Evolutionary conservation across 495 filamentous ascomycete species (phyloP).

Genomic region (Penicillium bialowiezense): DNA sequence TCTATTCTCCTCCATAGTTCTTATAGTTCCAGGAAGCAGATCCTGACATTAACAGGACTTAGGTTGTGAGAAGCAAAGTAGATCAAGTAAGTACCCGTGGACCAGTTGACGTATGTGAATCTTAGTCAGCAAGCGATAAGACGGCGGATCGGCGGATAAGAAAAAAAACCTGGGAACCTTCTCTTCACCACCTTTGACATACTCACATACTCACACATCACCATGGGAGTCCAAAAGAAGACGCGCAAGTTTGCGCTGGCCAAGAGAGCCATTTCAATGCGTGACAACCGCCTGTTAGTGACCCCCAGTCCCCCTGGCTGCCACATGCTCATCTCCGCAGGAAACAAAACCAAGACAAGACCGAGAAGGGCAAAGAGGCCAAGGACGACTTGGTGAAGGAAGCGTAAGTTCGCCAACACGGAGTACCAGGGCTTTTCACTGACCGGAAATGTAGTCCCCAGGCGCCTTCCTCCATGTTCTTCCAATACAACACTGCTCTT

Average conservation of each 20-base stretch:
- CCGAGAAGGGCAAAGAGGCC: slow-evolving; percentile 40
- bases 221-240: slow-evolving; percentile 63
- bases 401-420: no score
- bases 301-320: background rate
- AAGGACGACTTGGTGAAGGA: slow-evolving; percentile 32
- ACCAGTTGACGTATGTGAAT: no score
- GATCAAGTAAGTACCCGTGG: no score
- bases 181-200: background rate
- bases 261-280: slow-evolving; percentile 25
- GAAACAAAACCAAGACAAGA: slow-evolving; percentile 56
- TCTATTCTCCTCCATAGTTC: no score
- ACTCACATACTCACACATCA: slow-evolving; percentile 8
- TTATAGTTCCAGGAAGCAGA: no score
- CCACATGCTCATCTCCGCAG: slow-evolving; percentile 37
- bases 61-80: no score
- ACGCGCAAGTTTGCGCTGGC: slow-evolving; percentile 61
- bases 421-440: no score
- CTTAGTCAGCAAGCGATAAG: no score
- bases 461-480: slow-evolving; percentile 86
- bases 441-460: slow-evolving; percentile 54
- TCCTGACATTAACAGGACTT: no score
- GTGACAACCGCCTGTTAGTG: slow-evolving; percentile 26
- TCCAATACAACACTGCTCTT: slow-evolving; percentile 88
- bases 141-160: background rate
- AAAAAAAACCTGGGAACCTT: background rate